These are phyloP conservation scores for Coemansia javaensis DNA, from an alignment of 192 early-diverging fungal species.

Conservation along the genomic window DNA sequence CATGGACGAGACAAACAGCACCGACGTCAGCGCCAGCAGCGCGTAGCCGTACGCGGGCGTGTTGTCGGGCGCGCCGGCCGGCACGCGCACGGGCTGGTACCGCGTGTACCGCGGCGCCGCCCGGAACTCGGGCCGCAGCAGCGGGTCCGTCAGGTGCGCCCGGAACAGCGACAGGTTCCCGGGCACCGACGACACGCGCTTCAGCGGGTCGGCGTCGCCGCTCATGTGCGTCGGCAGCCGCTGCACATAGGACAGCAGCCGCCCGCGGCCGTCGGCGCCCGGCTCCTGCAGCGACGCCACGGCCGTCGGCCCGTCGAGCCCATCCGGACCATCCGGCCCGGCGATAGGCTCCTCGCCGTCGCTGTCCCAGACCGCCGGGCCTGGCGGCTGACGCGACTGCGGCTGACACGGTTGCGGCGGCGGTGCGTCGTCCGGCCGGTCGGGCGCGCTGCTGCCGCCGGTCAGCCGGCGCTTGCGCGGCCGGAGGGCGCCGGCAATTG, in stretches of 20 bases:
- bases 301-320: not conserved
- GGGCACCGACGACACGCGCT: slow-evolving; percentile 43
- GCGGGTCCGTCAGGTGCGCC: slow-evolving; percentile 37
- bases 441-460: slow-evolving; percentile 3
- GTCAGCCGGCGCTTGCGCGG: slow-evolving; percentile 22
- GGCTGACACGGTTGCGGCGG: not conserved
- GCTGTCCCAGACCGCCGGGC: not conserved
- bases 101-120: slow-evolving; percentile 53
- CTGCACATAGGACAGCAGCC: slow-evolving; percentile 2
- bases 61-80: slow-evolving; percentile 59
- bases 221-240: slow-evolving; percentile 16
- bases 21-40: slow-evolving; percentile 55
- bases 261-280: not conserved
- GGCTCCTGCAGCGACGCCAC: not conserved
- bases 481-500: slow-evolving; percentile 33
- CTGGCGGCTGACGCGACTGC: not conserved
- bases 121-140: slow-evolving; percentile 45
- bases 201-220: slow-evolving; percentile 19
- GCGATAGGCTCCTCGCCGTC: no score
- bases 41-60: slow-evolving; percentile 66
- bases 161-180: slow-evolving; percentile 47
- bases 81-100: slow-evolving; percentile 53
- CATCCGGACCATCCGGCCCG: not conserved
- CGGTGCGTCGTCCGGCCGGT: not conserved
- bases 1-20: slow-evolving; percentile 58